Conservation (phyloP, 495 filamentous ascomycete genomes). For the Daldinia caldariorum region DNA sequence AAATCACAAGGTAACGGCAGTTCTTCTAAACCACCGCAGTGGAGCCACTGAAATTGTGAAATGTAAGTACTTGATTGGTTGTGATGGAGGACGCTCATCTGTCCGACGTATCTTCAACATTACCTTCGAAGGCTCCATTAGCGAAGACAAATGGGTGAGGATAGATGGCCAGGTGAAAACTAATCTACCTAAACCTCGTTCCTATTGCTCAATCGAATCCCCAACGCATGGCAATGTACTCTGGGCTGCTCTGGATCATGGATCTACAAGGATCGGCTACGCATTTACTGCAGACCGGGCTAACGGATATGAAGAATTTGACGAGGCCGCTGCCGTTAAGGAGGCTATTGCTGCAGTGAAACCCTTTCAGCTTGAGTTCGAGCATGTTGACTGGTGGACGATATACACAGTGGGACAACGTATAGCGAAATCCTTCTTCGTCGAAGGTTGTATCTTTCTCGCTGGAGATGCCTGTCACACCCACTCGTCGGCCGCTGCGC, state of each 20-base stretch:
- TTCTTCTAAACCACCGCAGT: constrained; percentile 34
- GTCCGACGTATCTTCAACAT: constrained; percentile 54
- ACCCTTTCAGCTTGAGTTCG: constrained; percentile 54
- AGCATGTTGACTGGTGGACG: constrained; percentile 60
- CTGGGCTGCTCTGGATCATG: constrained; percentile 50
- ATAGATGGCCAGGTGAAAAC: constrained; percentile 57
- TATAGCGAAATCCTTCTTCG: constrained; percentile 58
- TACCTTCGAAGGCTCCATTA: constrained; percentile 55
- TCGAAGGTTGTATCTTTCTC: constrained; percentile 57
- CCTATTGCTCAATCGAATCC: constrained; percentile 60
- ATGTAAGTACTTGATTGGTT: constrained; percentile 56
- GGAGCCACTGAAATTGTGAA: constrained; percentile 36
- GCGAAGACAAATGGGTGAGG: constrained; percentile 57
- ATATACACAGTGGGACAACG: constrained; percentile 66
- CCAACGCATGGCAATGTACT: constrained; percentile 48
- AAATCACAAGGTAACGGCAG: constrained; percentile 45
- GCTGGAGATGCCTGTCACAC: constrained; percentile 70
- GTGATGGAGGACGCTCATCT: constrained; percentile 57
- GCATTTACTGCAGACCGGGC: constrained; percentile 59
- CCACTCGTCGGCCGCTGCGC: constrained; percentile 65
- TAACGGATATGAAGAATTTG: constrained; percentile 52
- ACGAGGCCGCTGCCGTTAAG: constrained; percentile 47
- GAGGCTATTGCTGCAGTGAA: constrained; percentile 49
- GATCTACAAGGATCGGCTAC: constrained; percentile 57
- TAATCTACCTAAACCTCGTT: constrained; percentile 57